Evolutionary conservation across 768 basidiomycete species (phyloP).

Genomic region (Amanita pallidorosea): DNA sequence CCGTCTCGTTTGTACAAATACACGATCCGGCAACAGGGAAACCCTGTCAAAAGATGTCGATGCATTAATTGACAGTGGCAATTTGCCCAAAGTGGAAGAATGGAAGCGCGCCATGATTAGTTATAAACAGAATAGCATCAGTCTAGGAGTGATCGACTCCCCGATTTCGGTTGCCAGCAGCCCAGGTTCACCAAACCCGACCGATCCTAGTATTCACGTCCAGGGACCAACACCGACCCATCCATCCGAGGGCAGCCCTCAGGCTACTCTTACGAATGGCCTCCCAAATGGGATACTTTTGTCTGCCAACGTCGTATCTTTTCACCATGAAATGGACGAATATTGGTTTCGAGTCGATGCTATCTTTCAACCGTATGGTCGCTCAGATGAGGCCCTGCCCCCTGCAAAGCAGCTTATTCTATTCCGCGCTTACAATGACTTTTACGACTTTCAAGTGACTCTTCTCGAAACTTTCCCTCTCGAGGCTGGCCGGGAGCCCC

Average conservation of each 20-base stretch:
- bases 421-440: constrained; percentile 95
- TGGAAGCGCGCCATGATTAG: constrained; percentile 94
- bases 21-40: constrained; percentile 84
- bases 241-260: constrained; percentile 22
- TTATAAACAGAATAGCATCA: constrained; percentile 95
- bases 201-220: constrained; percentile 7
- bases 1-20: constrained; percentile 94
- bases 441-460: constrained; percentile 92
- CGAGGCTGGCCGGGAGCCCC: constrained; percentile 76
- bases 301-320: constrained; percentile 86
- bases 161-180: constrained; percentile 30
- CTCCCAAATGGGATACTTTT: constrained; percentile 79
- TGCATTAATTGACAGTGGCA: constrained; percentile 74
- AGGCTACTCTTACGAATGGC: constrained; percentile 25
- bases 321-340: constrained; percentile 91
- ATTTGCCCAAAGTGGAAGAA: constrained; percentile 93
- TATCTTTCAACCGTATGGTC: constrained; percentile 73
- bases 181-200: constrained; percentile 22
- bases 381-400: constrained; percentile 48
- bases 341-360: constrained; percentile 98
- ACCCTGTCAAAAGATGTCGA: constrained; percentile 66
- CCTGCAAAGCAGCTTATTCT: constrained; percentile 72
- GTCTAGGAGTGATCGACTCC: constrained; percentile 82
- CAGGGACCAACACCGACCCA: constrained; percentile 21
- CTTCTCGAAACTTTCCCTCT: constrained; percentile 80